Conservation (phyloP, 2,329 filamentous ascomycete species). For the Atkinsonella texensis region DNA sequence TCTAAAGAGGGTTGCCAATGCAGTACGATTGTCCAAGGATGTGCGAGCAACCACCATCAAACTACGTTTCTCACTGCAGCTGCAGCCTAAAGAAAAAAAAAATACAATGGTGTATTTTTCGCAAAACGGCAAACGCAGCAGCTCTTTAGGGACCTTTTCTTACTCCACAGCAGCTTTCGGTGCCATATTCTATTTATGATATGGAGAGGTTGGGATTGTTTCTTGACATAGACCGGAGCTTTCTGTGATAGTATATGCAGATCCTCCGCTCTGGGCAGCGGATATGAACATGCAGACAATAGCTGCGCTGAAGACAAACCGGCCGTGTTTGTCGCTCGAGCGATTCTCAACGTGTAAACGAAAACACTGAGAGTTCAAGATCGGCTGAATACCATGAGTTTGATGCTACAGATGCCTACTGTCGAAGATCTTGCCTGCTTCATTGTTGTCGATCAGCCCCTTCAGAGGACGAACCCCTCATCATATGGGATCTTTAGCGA, state of each 20-base stretch:
- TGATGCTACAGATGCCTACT: not conserved
- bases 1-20: too few species aligned
- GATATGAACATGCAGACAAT: not conserved
- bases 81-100: not conserved
- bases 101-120: too few species aligned
- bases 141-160: not conserved
- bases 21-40: too few species aligned
- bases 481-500: too few species aligned
- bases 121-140: not conserved
- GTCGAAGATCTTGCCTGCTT: not conserved
- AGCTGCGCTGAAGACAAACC: not conserved
- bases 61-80: not conserved
- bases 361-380: not conserved
- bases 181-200: not conserved
- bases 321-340: not conserved
- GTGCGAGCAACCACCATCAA: not conserved
- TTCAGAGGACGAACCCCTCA: not conserved
- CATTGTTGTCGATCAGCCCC: not conserved
- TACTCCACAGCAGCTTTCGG: not conserved
- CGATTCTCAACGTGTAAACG: not conserved
- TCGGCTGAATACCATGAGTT: not conserved
- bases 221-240: not conserved
- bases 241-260: not conserved
- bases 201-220: not conserved
- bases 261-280: not conserved